Evolutionary conservation across 257 asterid species (phyloP).

Genomic region (Mitragyna speciosa): DNA sequence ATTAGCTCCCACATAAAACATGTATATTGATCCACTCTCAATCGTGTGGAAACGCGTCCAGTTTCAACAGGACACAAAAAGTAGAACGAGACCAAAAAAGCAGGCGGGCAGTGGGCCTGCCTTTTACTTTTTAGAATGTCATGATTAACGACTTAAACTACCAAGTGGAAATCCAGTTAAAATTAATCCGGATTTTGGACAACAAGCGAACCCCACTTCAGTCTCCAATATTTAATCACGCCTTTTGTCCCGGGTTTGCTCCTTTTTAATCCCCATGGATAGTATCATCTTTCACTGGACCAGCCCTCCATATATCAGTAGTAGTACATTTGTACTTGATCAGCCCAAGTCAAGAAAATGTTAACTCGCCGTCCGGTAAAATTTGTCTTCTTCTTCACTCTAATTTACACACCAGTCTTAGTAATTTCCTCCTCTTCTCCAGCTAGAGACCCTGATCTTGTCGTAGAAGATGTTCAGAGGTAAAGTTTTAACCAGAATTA

Average conservation of each 20-base stretch:
- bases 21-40: not conserved
- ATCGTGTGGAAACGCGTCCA: not conserved
- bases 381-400: slow-evolving; percentile 20
- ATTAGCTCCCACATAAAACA: not conserved
- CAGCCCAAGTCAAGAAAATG: slow-evolving; percentile 9
- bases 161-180: slow-evolving; percentile 29
- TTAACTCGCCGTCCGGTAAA: slow-evolving; percentile 5
- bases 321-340: not conserved
- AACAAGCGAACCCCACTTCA: slow-evolving; percentile 37
- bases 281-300: slow-evolving; percentile 15
- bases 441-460: slow-evolving; percentile 44
- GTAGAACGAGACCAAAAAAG: not conserved
- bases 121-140: not conserved
- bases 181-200: slow-evolving; percentile 21
- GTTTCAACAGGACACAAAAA: slow-evolving; percentile 2
- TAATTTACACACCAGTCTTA: slow-evolving; percentile 13
- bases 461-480: slow-evolving; percentile 67
- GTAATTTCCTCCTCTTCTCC: slow-evolving; percentile 12
- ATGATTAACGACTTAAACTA: slow-evolving; percentile 35
- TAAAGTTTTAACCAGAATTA: slow-evolving; percentile 15
- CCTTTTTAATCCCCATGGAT: slow-evolving; percentile 32
- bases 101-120: not conserved
- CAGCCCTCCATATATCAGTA: not conserved
- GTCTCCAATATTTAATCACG: slow-evolving; percentile 49
- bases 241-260: slow-evolving; percentile 53